A percentile compares a stretch with the other conserved stretches of the same genome.
Conservation (phyloP, 441 rosid species). For the Corymbia citriodora region DNA sequence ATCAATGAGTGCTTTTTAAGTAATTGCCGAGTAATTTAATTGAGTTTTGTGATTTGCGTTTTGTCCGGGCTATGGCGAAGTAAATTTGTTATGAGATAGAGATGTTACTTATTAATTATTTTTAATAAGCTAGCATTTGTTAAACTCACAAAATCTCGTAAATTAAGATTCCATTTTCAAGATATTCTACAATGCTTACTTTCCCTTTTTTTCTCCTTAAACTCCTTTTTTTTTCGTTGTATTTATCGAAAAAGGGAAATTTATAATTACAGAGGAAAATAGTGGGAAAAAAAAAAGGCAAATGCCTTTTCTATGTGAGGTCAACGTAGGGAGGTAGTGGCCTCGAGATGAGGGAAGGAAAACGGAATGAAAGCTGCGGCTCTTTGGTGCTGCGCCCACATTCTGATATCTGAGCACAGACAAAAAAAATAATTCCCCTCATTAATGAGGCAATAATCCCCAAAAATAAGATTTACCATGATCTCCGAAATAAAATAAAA, state of each 20-base stretch:
- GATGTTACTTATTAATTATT: too few relatives aligned
- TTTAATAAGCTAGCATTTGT: too few relatives aligned
- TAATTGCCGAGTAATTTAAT: too few relatives aligned
- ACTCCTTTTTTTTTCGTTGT: background rate
- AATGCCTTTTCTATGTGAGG: background rate
- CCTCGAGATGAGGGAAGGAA: background rate
- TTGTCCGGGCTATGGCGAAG: too few relatives aligned
- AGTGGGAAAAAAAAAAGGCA: background rate
- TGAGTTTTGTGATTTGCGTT: too few relatives aligned
- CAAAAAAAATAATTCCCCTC: background rate
- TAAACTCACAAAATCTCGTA: too few relatives aligned
- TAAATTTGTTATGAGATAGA: too few relatives aligned
- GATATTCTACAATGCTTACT: too few relatives aligned
- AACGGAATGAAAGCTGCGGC: background rate
- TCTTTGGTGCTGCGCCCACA: background rate
- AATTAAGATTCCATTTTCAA: too few relatives aligned
- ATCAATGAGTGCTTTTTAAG: too few relatives aligned
- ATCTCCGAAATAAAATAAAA: background rate
- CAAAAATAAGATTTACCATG: background rate
- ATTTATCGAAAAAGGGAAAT: background rate
- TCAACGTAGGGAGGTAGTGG: background rate
- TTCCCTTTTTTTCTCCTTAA: too few relatives aligned
- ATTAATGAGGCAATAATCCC: background rate
- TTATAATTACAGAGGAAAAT: background rate
- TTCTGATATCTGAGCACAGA: background rate